A percentile compares a stretch with the other conserved stretches of the same genome.
These are phyloP conservation scores for Arthrobotrys pseudoclavata DNA, from an alignment of 2,329 filamentous ascomycete species.

Conservation along the genomic window DNA sequence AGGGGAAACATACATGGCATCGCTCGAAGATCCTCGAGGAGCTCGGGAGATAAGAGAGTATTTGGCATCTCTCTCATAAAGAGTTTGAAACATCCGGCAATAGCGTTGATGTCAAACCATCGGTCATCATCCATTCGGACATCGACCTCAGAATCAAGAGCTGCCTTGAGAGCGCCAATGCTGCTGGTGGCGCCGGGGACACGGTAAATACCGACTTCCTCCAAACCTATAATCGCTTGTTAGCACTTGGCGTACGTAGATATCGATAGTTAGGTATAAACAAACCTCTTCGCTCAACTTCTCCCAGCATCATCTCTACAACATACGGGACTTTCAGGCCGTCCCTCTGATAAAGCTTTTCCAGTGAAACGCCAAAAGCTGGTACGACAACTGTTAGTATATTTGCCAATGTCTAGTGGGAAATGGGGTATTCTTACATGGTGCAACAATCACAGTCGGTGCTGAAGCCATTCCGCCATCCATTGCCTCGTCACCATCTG, in stretches of 20 bases:
- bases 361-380: conserved; percentile 63
- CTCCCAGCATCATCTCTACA: conserved; percentile 62
- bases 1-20: conserved; percentile 72
- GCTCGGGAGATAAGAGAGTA: conserved; percentile 67
- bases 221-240: conserved; percentile 60
- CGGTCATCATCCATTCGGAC: conserved; percentile 64
- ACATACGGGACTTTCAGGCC: conserved; percentile 63
- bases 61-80: conserved; percentile 64
- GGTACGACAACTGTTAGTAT: conserved; percentile 1
- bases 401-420: neutral
- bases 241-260: conserved; percentile 10
- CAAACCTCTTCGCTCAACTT: conserved; percentile 64
- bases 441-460: conserved; percentile 51
- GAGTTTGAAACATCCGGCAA: conserved; percentile 64
- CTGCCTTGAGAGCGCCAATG: conserved; percentile 63
- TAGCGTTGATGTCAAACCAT: conserved; percentile 64
- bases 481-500: conserved; percentile 63
- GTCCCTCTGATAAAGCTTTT: conserved; percentile 63
- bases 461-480: conserved; percentile 59
- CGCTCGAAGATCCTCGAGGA: conserved; percentile 74
- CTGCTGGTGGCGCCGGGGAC: conserved; percentile 63
- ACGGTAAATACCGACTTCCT: conserved; percentile 64
- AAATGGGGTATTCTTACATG: conserved; percentile 38
- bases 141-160: conserved; percentile 63
- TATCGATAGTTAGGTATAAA: neutral